A percentile compares a stretch with the other conserved stretches of the same genome.
These are phyloP conservation scores for Apostasia ramifera DNA, from an alignment of 106 monocot species.

Conservation along the genomic window DNA sequence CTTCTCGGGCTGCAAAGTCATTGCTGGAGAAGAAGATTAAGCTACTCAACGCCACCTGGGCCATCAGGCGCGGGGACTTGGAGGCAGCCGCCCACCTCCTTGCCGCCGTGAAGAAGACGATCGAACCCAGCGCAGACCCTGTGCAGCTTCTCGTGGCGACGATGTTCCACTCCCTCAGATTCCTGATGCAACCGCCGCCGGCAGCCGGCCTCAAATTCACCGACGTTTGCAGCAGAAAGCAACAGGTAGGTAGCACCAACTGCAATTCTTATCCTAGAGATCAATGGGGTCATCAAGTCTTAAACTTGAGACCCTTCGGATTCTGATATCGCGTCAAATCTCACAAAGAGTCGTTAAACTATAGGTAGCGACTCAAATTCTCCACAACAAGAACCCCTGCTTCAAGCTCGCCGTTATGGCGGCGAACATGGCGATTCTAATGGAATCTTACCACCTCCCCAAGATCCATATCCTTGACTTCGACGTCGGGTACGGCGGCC, in stretches of 20 bases:
- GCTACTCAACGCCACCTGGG: slow-evolving; percentile 35
- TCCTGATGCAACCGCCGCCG: slow-evolving; percentile 16
- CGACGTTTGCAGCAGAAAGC: slow-evolving; percentile 31
- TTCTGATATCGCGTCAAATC: too few relatives aligned
- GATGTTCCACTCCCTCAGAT: slow-evolving; percentile 27
- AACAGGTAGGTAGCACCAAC: slow-evolving; percentile 1
- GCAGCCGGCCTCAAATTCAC: neutral
- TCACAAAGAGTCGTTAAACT: too few relatives aligned
- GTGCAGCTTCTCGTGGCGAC: slow-evolving; percentile 43
- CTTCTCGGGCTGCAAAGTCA: too few relatives aligned
- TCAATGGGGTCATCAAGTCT: too few relatives aligned
- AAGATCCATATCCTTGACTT: slow-evolving; percentile 66
- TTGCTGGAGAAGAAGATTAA: neutral
- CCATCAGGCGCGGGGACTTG: slow-evolving; percentile 39
- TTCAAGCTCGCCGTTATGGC: slow-evolving; percentile 41
- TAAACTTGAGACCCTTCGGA: too few relatives aligned
- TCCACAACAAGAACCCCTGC: slow-evolving; percentile 33
- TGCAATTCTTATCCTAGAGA: too few relatives aligned
- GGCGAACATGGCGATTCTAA: slow-evolving; percentile 56
- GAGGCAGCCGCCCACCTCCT: slow-evolving; percentile 22
- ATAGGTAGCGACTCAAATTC: slow-evolving; percentile 12
- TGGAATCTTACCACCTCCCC: slow-evolving; percentile 12
- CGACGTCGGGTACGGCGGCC: slow-evolving; percentile 46
- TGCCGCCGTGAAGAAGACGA: slow-evolving; percentile 16
- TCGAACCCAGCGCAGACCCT: slow-evolving; percentile 39